phyloP scores from a whole-genome alignment of 495 filamentous ascomycete genomes.

The Penicillium turbatum region DNA sequence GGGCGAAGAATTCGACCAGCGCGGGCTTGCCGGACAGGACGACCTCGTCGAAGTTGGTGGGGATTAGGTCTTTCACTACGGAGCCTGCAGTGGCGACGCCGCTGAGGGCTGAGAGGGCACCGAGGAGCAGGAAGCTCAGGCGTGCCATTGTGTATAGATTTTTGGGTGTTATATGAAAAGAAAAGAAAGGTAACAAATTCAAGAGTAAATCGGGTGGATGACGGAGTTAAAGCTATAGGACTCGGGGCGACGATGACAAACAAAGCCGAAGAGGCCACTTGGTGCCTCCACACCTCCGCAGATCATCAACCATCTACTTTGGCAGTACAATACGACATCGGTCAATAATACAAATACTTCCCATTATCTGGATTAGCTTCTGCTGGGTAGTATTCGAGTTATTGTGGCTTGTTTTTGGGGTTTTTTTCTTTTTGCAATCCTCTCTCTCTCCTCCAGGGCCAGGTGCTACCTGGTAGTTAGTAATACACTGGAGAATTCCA shows the following conservation, averaged over 20 bases:
- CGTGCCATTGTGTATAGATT: conserved; percentile 39
- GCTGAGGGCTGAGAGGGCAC: conserved; percentile 39
- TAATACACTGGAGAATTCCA: conserved; percentile 26
- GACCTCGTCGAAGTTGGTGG: conserved; percentile 82
- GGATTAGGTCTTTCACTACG: conserved; percentile 77
- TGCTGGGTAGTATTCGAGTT: background rate
- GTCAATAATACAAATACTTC: conserved; percentile 2
- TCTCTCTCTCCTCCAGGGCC: conserved; percentile 3
- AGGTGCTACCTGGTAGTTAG: conserved; percentile 13
- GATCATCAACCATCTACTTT: background rate
- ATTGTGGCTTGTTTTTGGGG: background rate
- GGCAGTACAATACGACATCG: background rate
- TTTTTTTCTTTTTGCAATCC: conserved; percentile 9
- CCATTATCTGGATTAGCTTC: background rate
- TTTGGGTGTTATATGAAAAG: background rate
- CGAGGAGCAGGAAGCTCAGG: conserved; percentile 43
- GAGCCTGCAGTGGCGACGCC: conserved; percentile 42
- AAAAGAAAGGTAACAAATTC: background rate
- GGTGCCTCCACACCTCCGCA: conserved; percentile 15
- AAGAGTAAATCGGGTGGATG: conserved; percentile 3
- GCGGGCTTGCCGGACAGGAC: conserved; percentile 91
- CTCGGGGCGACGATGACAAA: conserved; percentile 16
- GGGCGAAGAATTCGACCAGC: conserved; percentile 97
- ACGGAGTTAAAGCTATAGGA: conserved; percentile 3
- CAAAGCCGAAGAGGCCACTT: conserved; percentile 23